These are phyloP conservation scores for Clavariopsis aquatica DNA, from an alignment of 495 filamentous ascomycete genomes.

Conservation along the genomic window DNA sequence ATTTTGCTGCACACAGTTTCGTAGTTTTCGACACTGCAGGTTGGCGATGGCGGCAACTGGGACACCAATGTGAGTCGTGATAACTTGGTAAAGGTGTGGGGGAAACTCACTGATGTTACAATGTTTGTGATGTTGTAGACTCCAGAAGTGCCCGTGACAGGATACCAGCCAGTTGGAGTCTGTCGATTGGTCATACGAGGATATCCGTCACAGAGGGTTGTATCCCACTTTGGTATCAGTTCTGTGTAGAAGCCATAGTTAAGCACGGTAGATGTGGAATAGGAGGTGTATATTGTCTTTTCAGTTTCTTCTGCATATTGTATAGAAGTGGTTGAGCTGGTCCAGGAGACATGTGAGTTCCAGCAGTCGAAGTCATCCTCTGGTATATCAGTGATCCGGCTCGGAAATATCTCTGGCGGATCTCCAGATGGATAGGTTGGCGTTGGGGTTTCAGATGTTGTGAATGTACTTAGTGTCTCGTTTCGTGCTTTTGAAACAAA, in stretches of 20 bases:
- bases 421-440: slow-evolving; percentile 3
- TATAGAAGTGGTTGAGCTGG: neutral
- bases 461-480: neutral
- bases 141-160: neutral
- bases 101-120: neutral
- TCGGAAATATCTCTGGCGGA: slow-evolving; percentile 9
- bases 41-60: neutral
- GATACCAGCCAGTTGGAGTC: neutral
- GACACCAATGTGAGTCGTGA: neutral
- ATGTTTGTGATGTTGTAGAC: neutral
- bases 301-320: slow-evolving; percentile 3
- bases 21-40: neutral
- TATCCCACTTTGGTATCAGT: neutral
- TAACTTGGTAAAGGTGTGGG: neutral
- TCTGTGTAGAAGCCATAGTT: neutral
- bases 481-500: neutral
- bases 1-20: slow-evolving; percentile 1
- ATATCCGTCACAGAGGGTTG: slow-evolving; percentile 1
- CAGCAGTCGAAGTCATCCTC: slow-evolving; percentile 13
- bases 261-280: neutral
- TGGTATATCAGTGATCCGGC: neutral
- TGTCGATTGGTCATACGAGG: neutral
- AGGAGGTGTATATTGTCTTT: neutral
- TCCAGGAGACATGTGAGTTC: slow-evolving; percentile 1
- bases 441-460: neutral